Conservation (phyloP, 225 moss, liverwort and hornwort genomes). For the Sphagnum tenellum region DNA sequence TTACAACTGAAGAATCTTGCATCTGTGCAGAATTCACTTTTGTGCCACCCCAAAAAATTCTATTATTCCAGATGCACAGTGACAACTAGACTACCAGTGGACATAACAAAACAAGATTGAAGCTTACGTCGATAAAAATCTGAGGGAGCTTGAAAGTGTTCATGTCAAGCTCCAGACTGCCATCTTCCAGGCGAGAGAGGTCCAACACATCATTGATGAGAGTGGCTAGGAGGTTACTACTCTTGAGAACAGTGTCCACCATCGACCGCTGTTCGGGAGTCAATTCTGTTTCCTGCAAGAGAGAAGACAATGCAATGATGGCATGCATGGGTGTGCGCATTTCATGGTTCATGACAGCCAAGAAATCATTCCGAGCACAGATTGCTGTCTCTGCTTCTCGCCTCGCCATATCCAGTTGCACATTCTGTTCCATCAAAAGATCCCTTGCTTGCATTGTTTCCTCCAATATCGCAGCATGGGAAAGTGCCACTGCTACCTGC, state of each 20-base stretch:
- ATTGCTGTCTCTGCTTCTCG: conserved; percentile 5
- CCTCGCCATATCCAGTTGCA: conserved; percentile 2
- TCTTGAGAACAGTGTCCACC: conserved; percentile 5
- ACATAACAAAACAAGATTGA: no score
- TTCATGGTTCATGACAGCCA: not conserved
- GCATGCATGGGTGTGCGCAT: conserved; percentile 6
- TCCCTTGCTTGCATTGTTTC: conserved; percentile 1
- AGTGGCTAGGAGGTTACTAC: conserved; percentile 4
- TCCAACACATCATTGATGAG: conserved; percentile 2
- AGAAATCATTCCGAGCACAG: conserved; percentile 3
- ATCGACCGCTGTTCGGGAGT: conserved; percentile 5
- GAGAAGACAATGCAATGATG: not conserved
- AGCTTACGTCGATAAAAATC: not conserved
- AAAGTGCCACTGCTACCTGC: conserved; percentile 5
- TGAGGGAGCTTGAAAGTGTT: conserved; percentile 2
- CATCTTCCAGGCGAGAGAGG: not conserved
- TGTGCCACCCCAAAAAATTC: no score
- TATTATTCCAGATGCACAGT: no score
- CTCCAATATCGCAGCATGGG: conserved; percentile 2
- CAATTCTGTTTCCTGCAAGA: conserved; percentile 3
- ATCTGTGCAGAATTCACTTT: no score
- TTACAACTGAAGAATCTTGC: no score
- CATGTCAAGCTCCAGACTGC: conserved; percentile 3
- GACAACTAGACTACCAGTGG: no score
- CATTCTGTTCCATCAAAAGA: conserved; percentile 5